A percentile compares a stretch with the other conserved stretches of the same genome.
phyloP scores from a whole-genome alignment of 345 rosid species.

The Odontarrhena argentea region DNA sequence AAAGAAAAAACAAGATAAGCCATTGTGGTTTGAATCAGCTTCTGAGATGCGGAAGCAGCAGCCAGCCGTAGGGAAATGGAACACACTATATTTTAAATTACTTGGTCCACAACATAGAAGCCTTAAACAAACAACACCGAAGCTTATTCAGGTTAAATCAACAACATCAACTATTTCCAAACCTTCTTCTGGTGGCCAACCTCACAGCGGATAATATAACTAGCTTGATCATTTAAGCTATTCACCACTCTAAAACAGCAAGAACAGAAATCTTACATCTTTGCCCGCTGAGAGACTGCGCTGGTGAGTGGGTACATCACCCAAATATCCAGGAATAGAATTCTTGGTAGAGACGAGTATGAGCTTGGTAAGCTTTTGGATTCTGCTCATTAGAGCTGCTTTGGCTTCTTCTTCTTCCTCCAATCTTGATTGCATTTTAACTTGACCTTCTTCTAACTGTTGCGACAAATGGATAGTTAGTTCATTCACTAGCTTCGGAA shows the following conservation, averaged over 20 bases:
- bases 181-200: conserved; percentile 16
- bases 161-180: conserved; percentile 7
- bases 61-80: conserved; percentile 1
- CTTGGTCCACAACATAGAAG: conserved; percentile 13
- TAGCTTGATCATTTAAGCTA: neutral
- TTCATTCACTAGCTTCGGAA: conserved; percentile 15
- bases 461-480: conserved; percentile 24
- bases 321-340: conserved; percentile 66
- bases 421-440: conserved; percentile 97
- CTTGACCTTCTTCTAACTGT: conserved; percentile 99
- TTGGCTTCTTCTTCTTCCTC: conserved; percentile 99
- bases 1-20: conserved; percentile 26
- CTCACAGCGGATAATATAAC: conserved; percentile 2
- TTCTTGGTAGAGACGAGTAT: conserved; percentile 97
- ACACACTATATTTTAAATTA: conserved; percentile 6
- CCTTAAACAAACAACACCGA: conserved; percentile 22
- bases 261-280: conserved; percentile 58
- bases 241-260: conserved; percentile 8
- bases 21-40: conserved; percentile 15
- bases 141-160: conserved; percentile 10
- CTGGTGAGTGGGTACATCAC: conserved; percentile 69
- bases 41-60: conserved; percentile 12
- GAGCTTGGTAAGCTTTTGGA: conserved; percentile 95
- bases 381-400: conserved; percentile 99
- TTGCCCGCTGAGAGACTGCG: conserved; percentile 68